These are phyloP conservation scores for Fusarium solani-melongenae DNA, from an alignment of 2,329 filamentous ascomycete species.

Conservation along the genomic window DNA sequence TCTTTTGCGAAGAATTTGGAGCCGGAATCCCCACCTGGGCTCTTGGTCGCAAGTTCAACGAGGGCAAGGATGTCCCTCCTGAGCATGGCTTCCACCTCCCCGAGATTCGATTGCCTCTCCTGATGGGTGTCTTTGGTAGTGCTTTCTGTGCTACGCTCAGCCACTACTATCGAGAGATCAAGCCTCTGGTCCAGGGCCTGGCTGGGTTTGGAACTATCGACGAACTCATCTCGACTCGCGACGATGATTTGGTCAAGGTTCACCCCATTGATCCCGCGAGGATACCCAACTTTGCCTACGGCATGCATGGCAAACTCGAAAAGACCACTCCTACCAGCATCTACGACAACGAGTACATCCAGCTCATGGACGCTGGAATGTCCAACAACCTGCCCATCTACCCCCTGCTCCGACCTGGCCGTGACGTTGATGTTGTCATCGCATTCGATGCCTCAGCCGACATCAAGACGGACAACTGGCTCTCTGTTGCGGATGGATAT, in stretches of 20 bases:
- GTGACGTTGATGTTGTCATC: slow-evolving; percentile 88
- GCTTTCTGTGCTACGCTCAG: slow-evolving; percentile 96
- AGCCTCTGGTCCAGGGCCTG: slow-evolving; percentile 81
- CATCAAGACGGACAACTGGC: slow-evolving; percentile 94
- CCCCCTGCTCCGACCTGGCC: slow-evolving; percentile 86
- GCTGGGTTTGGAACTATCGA: slow-evolving; percentile 83
- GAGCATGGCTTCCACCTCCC: slow-evolving; percentile 79
- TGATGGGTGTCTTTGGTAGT: slow-evolving; percentile 96
- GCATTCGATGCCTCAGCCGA: slow-evolving; percentile 96
- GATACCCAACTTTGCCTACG: slow-evolving; percentile 89
- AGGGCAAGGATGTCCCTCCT: slow-evolving; percentile 65
- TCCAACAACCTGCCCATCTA: slow-evolving; percentile 98
- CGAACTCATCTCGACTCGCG: slow-evolving; percentile 82
- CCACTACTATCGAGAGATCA: slow-evolving; percentile 94
- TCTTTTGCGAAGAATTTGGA: slow-evolving; percentile 92
- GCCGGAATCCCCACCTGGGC: slow-evolving; percentile 97
- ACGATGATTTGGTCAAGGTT: slow-evolving; percentile 87
- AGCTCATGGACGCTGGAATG: slow-evolving; percentile 98
- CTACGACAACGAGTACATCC: slow-evolving; percentile 75
- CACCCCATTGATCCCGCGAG: slow-evolving; percentile 93
- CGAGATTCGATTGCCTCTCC: slow-evolving; percentile 82
- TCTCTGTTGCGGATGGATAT: slow-evolving; percentile 93
- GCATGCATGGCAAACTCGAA: slow-evolving; percentile 81
- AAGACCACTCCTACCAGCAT: slow-evolving; percentile 82
- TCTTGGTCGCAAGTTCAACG: slow-evolving; percentile 83